phyloP scores from a whole-genome alignment of 306 rosid genomes.

The Vigna nakashimae region DNA sequence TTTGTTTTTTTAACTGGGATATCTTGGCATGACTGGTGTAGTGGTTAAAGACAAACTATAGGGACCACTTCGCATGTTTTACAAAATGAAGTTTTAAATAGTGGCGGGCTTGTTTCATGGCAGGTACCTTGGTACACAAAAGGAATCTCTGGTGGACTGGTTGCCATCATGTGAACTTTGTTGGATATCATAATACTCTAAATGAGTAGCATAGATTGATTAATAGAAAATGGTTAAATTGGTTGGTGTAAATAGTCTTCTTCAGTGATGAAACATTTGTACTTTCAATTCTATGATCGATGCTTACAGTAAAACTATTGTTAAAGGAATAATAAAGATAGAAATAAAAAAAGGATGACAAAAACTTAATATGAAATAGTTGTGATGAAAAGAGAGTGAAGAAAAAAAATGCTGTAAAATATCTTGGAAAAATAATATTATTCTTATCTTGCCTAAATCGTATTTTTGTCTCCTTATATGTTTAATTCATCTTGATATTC shows the following conservation, averaged over 20 bases:
- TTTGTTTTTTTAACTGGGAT: not conserved
- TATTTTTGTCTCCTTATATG: no score
- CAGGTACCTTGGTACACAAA: not conserved
- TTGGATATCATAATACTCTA: not conserved
- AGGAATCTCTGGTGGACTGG: not conserved
- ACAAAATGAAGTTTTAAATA: not conserved
- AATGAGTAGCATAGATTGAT: not conserved
- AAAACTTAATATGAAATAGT: no score
- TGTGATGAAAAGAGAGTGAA: no score
- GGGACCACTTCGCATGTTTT: conserved; percentile 6
- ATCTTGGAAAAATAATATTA: no score
- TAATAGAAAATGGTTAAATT: not conserved
- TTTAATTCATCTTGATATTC: no score
- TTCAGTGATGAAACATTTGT: not conserved
- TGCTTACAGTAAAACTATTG: not conserved
- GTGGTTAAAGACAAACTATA: not conserved
- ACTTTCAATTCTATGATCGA: no score
- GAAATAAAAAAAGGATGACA: no score
- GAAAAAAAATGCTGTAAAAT: no score
- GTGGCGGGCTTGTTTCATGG: not conserved
- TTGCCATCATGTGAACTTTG: not conserved
- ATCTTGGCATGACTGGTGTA: not conserved
- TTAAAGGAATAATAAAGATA: not conserved
- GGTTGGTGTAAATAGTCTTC: not conserved
- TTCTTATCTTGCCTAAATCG: no score